Conservation (phyloP, 139 green algal species). For the Asterochloris sp. region DNA sequence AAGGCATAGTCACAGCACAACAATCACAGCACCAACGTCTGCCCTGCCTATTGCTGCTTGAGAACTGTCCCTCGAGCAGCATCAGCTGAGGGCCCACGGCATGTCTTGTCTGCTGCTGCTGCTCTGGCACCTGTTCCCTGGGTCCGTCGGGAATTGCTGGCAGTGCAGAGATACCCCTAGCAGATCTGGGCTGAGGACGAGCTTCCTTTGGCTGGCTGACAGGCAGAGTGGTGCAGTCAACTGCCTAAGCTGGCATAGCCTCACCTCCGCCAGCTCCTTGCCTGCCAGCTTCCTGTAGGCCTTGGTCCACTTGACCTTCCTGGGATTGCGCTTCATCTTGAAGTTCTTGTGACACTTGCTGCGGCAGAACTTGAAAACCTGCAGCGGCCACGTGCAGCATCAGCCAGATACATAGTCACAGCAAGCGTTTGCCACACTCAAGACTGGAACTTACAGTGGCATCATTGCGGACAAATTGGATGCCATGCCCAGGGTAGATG, state of each 20-base stretch:
- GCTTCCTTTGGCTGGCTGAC: too few relatives aligned
- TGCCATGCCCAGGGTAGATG: slow-evolving; percentile 95
- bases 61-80: too few relatives aligned
- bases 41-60: too few relatives aligned
- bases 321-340: slow-evolving; percentile 99
- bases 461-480: slow-evolving; percentile 97
- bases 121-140: too few relatives aligned
- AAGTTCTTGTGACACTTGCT: slow-evolving; percentile 99
- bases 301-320: slow-evolving; percentile 98
- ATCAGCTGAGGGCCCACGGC: too few relatives aligned
- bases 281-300: slow-evolving; percentile 91
- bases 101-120: too few relatives aligned
- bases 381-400: neutral
- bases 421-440: neutral
- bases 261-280: slow-evolving; percentile 89
- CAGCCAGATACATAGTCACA: neutral
- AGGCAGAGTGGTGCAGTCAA: too few relatives aligned
- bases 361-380: slow-evolving; percentile 95
- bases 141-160: too few relatives aligned
- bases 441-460: slow-evolving; percentile 43
- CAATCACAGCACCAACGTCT: too few relatives aligned
- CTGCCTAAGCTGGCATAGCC: neutral
- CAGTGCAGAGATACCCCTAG: too few relatives aligned
- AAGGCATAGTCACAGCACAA: too few relatives aligned
- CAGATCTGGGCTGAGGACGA: too few relatives aligned